phyloP scores from a whole-genome alignment of 139 green algal genomes.

The Nannochloris sp. region DNA sequence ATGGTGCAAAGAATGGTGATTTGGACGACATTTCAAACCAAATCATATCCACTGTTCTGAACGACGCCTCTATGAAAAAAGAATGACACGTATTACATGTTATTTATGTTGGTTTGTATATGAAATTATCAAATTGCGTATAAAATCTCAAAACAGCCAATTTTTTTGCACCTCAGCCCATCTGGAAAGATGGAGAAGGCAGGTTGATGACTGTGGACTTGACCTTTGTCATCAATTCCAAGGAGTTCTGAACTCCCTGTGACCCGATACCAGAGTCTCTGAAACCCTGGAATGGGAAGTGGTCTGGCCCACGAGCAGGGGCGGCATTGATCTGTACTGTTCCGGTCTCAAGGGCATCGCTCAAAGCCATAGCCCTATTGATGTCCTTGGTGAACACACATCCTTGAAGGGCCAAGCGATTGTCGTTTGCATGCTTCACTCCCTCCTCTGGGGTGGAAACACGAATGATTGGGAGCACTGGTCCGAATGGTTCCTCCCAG shows the following conservation, averaged over 20 bases:
- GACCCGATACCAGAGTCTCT: constrained; percentile 82
- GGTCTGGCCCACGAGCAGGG: constrained; percentile 75
- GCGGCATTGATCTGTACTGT: constrained; percentile 89
- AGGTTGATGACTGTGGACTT: constrained; percentile 94
- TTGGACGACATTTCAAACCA: neutral
- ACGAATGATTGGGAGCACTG: constrained; percentile 85
- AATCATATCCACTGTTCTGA: neutral
- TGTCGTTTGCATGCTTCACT: constrained; percentile 79
- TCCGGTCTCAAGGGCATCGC: constrained; percentile 88
- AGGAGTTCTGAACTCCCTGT: constrained; percentile 79
- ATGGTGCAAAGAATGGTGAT: neutral
- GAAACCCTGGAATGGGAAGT: constrained; percentile 86
- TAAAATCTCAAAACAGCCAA: neutral
- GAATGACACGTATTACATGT: too few relatives aligned
- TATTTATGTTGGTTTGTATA: too few relatives aligned
- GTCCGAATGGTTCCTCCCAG: constrained; percentile 96
- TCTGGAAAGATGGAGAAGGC: constrained; percentile 56
- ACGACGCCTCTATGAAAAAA: too few relatives aligned
- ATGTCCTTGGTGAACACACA: constrained; percentile 92
- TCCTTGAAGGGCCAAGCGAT: constrained; percentile 75
- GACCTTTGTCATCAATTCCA: constrained; percentile 89
- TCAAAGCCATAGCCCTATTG: constrained; percentile 75
- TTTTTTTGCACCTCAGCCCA: constrained; percentile 40
- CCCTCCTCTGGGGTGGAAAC: constrained; percentile 65
- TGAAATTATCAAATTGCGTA: neutral